Base-by-base conservation (phyloP, 768 basidiomycete genomes). In the Lepiota venenata region DNA sequence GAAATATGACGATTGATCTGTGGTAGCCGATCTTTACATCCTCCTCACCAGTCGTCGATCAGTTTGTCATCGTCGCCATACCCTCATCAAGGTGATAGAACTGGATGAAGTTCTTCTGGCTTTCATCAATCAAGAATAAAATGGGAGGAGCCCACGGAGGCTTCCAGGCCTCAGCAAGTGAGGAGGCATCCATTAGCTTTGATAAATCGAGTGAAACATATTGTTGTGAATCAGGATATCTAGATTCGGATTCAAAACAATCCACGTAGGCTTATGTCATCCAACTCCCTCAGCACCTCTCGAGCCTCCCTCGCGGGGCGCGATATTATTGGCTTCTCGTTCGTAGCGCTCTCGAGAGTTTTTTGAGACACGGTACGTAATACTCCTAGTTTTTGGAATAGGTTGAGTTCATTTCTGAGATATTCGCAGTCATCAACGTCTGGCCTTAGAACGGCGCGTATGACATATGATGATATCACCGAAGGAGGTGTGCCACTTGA, bases 281-380 rank as follows among this genome's bases (percentile, higher is more conserved):
- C 70, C 47, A 79, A 56, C 45, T 69, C 69, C 58, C 73, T 80
- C 25, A 95, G 63, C 20, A 87, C 53, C 47, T 96, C 93, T 57
- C 85, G 77, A 2, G 93, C 87, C 63, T 95, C 92, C 41, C 93
- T 74, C 6, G 91, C 88, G 0, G 91, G 92, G 43, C 92, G 75
- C 9, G 89, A 78, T 40, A 95, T 82, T 16, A 79, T 75, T 2
- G 89, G 83, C 35, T 80, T 80, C 40, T 93, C 91, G 56, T 77
- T 84, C 2, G 77, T 82, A 1, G 81, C 78, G 61, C 85, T 82
- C 58, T 88, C 85, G 48, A 83, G 72, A 2, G 88, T 76, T 66
- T 93, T 93, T 66, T 86, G 81, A 0, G 87, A 82, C 2, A 94
- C 81, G 39, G 70, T 78, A 5, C 78, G 78, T 29, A 88, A 69